Percentiles rank a stretch among this genome's conserved stretches.
Conservation (phyloP, 192 early-diverging fungal genomes). For the Umbelopsis isabellina region DNA sequence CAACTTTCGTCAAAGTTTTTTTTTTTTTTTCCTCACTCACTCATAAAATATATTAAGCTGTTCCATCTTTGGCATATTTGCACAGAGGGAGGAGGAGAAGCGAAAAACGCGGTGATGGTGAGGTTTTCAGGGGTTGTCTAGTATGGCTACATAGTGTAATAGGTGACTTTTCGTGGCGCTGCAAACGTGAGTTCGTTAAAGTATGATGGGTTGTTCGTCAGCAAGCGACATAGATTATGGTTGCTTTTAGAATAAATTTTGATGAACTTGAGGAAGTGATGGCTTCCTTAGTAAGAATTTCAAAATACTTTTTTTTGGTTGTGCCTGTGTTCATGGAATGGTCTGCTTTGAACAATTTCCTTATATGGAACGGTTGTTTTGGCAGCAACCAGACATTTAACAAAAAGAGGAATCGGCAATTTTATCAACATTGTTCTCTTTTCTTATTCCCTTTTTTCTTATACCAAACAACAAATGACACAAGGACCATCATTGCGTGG, state of each 20-base stretch:
- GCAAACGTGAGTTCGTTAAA: background rate
- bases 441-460: slow-evolving; percentile 8
- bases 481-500: slow-evolving; percentile 14
- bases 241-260: no score
- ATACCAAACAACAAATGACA: slow-evolving; percentile 1
- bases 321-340: background rate
- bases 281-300: no score
- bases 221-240: no score
- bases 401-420: slow-evolving; percentile 21
- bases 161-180: no score
- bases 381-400: slow-evolving; percentile 22
- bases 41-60: background rate
- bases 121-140: no score
- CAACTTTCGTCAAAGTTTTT: background rate
- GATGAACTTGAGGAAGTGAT: no score
- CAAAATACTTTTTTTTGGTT: background rate
- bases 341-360: background rate
- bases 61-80: no score
- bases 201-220: no score
- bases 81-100: no score
- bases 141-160: no score
- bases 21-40: background rate
- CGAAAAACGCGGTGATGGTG: no score
- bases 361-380: slow-evolving; percentile 22
- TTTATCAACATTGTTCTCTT: slow-evolving; percentile 13